phyloP scores from a whole-genome alignment of 768 basidiomycete species.

The Russula compacta region DNA sequence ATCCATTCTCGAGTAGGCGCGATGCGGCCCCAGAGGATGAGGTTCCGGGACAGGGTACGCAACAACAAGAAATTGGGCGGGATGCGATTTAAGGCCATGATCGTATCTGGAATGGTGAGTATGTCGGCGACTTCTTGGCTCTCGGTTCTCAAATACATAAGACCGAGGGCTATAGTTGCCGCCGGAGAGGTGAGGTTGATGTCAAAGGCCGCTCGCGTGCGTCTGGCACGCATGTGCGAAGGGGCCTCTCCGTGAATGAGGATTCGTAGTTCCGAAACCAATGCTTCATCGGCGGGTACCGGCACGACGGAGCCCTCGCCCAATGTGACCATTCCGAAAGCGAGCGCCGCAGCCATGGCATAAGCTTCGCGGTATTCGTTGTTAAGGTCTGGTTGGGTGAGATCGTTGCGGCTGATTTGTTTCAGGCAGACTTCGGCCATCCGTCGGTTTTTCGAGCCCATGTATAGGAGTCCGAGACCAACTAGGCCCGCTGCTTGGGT shows the following conservation, averaged over 20 bases:
- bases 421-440: constrained; percentile 90
- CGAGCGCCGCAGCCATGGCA: constrained; percentile 77
- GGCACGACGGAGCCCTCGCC: constrained; percentile 57
- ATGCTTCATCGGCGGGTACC: constrained; percentile 65
- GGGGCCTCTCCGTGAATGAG: constrained; percentile 68
- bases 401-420: constrained; percentile 71
- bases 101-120: constrained; percentile 72
- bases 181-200: constrained; percentile 87
- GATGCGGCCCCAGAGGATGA: constrained; percentile 86
- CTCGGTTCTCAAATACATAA: constrained; percentile 88
- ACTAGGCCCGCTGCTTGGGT: constrained; percentile 85
- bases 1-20: constrained; percentile 69
- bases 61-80: constrained; percentile 83
- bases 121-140: constrained; percentile 82
- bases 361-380: constrained; percentile 91
- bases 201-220: constrained; percentile 52
- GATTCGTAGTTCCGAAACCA: constrained; percentile 59
- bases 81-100: constrained; percentile 70
- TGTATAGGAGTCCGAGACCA: constrained; percentile 82
- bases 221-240: constrained; percentile 29
- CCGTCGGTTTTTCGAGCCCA: constrained; percentile 77
- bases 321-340: constrained; percentile 96
- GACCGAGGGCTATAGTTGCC: constrained; percentile 78
- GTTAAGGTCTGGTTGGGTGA: constrained; percentile 74
- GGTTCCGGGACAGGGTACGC: constrained; percentile 61